Evolutionary conservation across 805 yeast genomes (phyloP).

Genomic region (Candida oleophila): DNA sequence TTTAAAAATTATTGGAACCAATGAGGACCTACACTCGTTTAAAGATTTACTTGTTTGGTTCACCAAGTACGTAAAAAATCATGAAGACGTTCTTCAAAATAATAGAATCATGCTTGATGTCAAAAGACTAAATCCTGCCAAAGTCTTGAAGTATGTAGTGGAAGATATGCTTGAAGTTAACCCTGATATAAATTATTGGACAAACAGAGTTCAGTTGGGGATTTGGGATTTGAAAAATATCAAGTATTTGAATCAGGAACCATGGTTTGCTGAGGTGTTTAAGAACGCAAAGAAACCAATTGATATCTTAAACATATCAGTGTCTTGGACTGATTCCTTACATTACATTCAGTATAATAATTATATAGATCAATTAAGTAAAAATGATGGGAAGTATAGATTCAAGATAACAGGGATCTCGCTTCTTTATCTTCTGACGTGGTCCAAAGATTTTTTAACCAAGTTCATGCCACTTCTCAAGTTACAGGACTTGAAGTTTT

Average conservation of each 20-base stretch:
- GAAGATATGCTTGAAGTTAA: slow-evolving; percentile 27
- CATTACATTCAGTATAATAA: slow-evolving; percentile 34
- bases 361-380: slow-evolving; percentile 24
- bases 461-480: slow-evolving; percentile 36
- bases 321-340: slow-evolving; percentile 31
- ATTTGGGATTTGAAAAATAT: slow-evolving; percentile 40
- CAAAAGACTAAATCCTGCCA: slow-evolving; percentile 38
- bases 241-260: slow-evolving; percentile 40
- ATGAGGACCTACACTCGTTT: slow-evolving; percentile 33
- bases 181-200: slow-evolving; percentile 37
- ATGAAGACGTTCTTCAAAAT: slow-evolving; percentile 7
- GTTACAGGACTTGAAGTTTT: slow-evolving; percentile 30
- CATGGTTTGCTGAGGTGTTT: slow-evolving; percentile 28
- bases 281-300: slow-evolving; percentile 2
- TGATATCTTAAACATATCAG: slow-evolving; percentile 31
- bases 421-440: slow-evolving; percentile 34
- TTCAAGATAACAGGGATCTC: slow-evolving; percentile 37
- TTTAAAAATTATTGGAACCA: slow-evolving; percentile 30
- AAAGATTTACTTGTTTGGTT: slow-evolving; percentile 34
- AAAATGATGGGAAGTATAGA: slow-evolving; percentile 15
- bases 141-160: slow-evolving; percentile 26
- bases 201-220: slow-evolving; percentile 36
- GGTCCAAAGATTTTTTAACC: slow-evolving; percentile 34
- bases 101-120: slow-evolving; percentile 35
- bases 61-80: background rate